Base-by-base conservation (phyloP, 805 yeast genomes). In the Blastobotrys chiropterorum region DNA sequence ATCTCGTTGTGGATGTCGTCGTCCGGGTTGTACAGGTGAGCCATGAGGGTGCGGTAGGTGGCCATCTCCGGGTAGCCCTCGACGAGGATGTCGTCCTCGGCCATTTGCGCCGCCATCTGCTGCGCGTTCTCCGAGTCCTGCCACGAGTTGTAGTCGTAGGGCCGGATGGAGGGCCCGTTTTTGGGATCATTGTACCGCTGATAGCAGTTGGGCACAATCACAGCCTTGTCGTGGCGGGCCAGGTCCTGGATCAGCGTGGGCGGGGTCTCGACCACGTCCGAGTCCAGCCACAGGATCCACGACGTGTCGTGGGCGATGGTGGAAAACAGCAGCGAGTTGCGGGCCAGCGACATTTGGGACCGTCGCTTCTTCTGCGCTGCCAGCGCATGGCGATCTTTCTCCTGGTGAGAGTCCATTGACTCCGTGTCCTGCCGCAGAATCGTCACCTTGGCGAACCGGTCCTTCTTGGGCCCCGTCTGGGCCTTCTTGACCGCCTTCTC, bases 81-180 rank as follows among this genome's bases (percentile, higher is more conserved):
- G 11, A 94, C 90, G 52, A 94, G 77, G 62, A 94, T 90, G 58
- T 94, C 97, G 65, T 94, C 98, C 1, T 88, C 95, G 15, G 75
- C 68, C 84, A 94, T 74, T 1, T 72, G 67, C 3, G 77, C 66
- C 1, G 96, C 98, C 53, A 94, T 68, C 62, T 81, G 75, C 61
- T 82, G 72, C 2, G 96, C 98, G 58, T 80, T 85, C 45, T 87
- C 92, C 58, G 81, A 62, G 53, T 72, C 77, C 47, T 61, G 59
- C 99, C 99, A 94, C 68, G 94, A 92, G 72, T 94, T 94, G 75
- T 77, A 92, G 68, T 94, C 99, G 66, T 94, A 94, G 3, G 98
- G 94, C 62, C 98, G 78, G 56, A 86, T 82, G 11, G 71, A 66
- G 52, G 77, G 72, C 55, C 81, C 78, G 15, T 78, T 79, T 19